phyloP scores from a whole-genome alignment of 176 grass and related monocot genomes.

The Calamus simplicifolius region DNA sequence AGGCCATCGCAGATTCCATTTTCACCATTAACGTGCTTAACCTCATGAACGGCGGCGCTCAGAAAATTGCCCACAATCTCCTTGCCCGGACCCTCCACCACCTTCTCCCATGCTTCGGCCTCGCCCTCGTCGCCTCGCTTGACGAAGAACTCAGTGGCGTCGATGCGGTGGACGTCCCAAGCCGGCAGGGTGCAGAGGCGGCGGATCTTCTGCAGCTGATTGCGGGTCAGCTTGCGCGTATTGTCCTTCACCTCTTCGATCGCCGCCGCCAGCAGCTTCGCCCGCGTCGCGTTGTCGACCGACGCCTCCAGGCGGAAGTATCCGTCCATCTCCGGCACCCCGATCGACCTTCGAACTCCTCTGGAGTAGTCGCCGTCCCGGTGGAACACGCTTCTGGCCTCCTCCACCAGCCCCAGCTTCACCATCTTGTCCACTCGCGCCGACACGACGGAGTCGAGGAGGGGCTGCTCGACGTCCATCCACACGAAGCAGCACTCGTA shows the following conservation, averaged over 20 bases:
- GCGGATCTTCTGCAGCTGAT: slow-evolving; percentile 69
- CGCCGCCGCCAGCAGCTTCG: slow-evolving; percentile 36
- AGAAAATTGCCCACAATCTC: slow-evolving; percentile 6
- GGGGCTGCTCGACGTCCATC: slow-evolving; percentile 62
- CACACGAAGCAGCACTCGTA: slow-evolving; percentile 83
- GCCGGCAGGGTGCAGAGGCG: slow-evolving; percentile 28
- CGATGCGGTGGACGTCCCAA: slow-evolving; percentile 64
- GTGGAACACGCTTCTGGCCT: slow-evolving; percentile 55
- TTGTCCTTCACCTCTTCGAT: slow-evolving; percentile 74
- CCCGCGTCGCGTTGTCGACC: slow-evolving; percentile 23
- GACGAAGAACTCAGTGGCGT: slow-evolving; percentile 64
- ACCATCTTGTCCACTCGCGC: slow-evolving; percentile 76
- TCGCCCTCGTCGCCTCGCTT: slow-evolving; percentile 31
- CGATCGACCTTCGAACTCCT: slow-evolving; percentile 71
- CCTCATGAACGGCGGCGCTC: too few relatives aligned
- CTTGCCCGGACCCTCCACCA: neutral
- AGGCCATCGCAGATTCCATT: too few relatives aligned
- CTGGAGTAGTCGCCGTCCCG: slow-evolving; percentile 54
- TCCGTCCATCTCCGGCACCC: slow-evolving; percentile 69
- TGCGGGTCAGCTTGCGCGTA: slow-evolving; percentile 51
- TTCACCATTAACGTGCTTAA: too few relatives aligned
- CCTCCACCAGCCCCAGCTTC: slow-evolving; percentile 49
- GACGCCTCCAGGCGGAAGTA: slow-evolving; percentile 42
- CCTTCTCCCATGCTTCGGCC: slow-evolving; percentile 1
- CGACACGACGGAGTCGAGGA: slow-evolving; percentile 49